Base-by-base conservation (phyloP, 805 yeast genomes). In the Pichia membranifaciens region DNA sequence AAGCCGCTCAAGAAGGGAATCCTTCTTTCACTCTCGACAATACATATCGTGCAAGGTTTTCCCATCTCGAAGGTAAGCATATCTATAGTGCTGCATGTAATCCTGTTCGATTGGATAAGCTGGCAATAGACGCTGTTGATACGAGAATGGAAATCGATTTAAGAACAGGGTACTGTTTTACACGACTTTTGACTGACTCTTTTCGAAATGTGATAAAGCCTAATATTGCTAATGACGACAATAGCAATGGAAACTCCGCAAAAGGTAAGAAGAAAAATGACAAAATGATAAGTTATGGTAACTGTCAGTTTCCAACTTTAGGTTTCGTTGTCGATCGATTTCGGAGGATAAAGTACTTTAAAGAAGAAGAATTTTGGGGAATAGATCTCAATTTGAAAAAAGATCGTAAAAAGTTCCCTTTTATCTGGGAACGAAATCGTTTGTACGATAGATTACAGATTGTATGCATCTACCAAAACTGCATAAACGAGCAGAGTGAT, bases 281-380 rank as follows among this genome's bases (percentile, higher is more conserved):
- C 13, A n/a, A 37, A 47, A 22, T 61, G 18, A 72, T 84, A 0
- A 88, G 96, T 1, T 93, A 90, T 62, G 99, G 99, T 3, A 74
- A 79, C 2, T 93, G 99, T 61, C 99, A 93, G 61, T 93, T 93
- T 58, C 99, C 99, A 2, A 91, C 99, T 0, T 70, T 93, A 44
- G 98, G 99, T 3, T 93, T 93, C 66, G 90, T 93, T 0, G 98
- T 93, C 10, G 99, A 93, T 58, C 71, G 99, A 49, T 89, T 81
- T 61, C 79, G 81, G 48, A 72, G 96, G 48, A 84, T 85, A 31
- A 76, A 79, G 56, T 70, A 71, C 51, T 93, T 91, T 64, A 67
- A 73, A 5, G 76, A 87, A 0, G 98, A 93, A 61, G 74, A 74
- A 7, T 90, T 87, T 60, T 93, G 97, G 97, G 71, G 65, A 53